These are phyloP conservation scores for Lavandula angustifolia DNA, from an alignment of 257 asterid species.

Conservation along the genomic window DNA sequence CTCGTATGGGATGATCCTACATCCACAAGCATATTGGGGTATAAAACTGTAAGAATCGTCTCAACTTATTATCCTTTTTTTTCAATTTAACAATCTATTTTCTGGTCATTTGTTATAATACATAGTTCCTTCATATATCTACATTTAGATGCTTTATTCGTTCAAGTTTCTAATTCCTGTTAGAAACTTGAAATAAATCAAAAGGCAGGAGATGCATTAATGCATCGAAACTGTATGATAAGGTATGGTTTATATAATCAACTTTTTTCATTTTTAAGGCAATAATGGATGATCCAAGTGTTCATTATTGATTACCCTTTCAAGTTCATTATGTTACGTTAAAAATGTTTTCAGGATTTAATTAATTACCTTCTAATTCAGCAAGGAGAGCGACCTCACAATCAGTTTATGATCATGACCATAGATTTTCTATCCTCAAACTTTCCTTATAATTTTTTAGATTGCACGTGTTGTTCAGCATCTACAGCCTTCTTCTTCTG, in stretches of 20 bases:
- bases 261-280: conserved; percentile 1
- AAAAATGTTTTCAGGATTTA: conserved; percentile 5
- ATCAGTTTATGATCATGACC: not conserved
- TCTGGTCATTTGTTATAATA: too few species aligned
- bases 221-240: not conserved
- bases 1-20: conserved; percentile 94
- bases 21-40: conserved; percentile 71
- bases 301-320: conserved; percentile 11
- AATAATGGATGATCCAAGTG: conserved; percentile 6
- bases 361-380: conserved; percentile 10
- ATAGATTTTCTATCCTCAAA: not conserved
- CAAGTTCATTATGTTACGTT: not conserved
- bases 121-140: not conserved
- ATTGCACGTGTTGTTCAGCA: conserved; percentile 6
- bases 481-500: not conserved
- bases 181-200: not conserved
- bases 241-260: not conserved
- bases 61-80: too few species aligned
- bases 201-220: not conserved
- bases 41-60: conserved; percentile 59
- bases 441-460: not conserved
- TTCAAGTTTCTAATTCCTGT: not conserved
- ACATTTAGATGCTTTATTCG: not conserved
- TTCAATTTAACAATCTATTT: too few species aligned
- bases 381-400: not conserved